phyloP scores from a whole-genome alignment of 495 filamentous ascomycete species.

The Hypoxylon lienhwacheense region DNA sequence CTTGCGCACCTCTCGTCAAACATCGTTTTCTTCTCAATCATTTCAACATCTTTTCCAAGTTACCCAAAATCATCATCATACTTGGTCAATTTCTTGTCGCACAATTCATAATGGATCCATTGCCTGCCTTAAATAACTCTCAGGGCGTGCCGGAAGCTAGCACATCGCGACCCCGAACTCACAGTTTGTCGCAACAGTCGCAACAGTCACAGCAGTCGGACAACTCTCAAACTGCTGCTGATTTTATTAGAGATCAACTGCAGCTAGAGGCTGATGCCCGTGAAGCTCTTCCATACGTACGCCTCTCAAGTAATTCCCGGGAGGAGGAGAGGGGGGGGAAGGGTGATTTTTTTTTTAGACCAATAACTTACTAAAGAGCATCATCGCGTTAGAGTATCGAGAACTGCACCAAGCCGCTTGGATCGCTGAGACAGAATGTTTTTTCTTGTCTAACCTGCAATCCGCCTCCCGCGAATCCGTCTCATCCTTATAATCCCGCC shows the following conservation, averaged over 20 bases:
- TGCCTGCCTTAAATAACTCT: slow-evolving; percentile 23
- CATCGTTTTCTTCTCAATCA: background rate
- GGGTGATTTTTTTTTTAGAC: too few species aligned
- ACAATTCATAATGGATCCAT: slow-evolving; percentile 36
- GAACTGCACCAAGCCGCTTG: slow-evolving; percentile 84
- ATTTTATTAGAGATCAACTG: slow-evolving; percentile 91
- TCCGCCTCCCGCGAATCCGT: slow-evolving; percentile 64
- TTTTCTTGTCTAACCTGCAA: slow-evolving; percentile 94
- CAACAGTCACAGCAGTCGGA: slow-evolving; percentile 72
- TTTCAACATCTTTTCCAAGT: background rate
- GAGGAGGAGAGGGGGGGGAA: too few species aligned
- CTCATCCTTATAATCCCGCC: slow-evolving; percentile 69
- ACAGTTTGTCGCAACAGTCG: slow-evolving; percentile 68
- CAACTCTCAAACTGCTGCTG: slow-evolving; percentile 81
- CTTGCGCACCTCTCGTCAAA: background rate
- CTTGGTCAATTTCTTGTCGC: background rate
- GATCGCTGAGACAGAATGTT: slow-evolving; percentile 79
- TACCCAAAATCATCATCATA: too few species aligned
- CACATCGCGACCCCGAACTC: slow-evolving; percentile 40
- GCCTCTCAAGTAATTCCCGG: slow-evolving; percentile 10
- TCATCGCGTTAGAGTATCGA: slow-evolving; percentile 71
- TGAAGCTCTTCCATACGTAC: slow-evolving; percentile 87
- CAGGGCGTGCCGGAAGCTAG: slow-evolving; percentile 25
- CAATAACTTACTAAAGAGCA: too few species aligned
- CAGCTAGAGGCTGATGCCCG: slow-evolving; percentile 92